These are phyloP conservation scores for Pythium folliculosum DNA, from an alignment of 352 stramenopile genomes.

Conservation along the genomic window DNA sequence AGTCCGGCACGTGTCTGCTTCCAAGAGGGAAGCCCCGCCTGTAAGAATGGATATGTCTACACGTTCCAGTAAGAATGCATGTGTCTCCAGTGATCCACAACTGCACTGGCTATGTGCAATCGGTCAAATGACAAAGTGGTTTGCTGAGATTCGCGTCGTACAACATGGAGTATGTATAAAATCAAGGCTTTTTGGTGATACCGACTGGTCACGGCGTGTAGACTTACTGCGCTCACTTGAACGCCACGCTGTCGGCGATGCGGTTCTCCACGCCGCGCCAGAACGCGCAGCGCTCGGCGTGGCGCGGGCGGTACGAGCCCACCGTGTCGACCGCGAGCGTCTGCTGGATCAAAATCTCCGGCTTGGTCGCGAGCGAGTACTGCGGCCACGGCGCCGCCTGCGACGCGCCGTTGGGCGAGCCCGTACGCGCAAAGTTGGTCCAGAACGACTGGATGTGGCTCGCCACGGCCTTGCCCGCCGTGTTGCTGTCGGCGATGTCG, in stretches of 20 bases:
- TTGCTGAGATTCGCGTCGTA: too few relatives aligned
- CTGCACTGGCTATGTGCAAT: too few relatives aligned
- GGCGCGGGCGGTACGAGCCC: background rate
- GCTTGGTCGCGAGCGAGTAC: slow-evolving; percentile 6
- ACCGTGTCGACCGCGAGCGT: background rate
- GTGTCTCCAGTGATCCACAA: too few relatives aligned
- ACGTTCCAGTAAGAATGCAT: too few relatives aligned
- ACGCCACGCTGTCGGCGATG: background rate
- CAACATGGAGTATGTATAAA: too few relatives aligned
- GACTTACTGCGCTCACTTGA: background rate
- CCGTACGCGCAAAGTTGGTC: slow-evolving; percentile 4
- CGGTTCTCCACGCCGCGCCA: slow-evolving; percentile 9
- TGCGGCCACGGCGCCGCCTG: background rate
- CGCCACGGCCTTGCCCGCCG: background rate
- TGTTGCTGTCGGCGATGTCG: background rate
- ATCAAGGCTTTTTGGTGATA: too few relatives aligned
- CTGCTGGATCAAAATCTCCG: slow-evolving; percentile 11
- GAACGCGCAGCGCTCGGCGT: slow-evolving; percentile 18
- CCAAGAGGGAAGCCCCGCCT: too few relatives aligned
- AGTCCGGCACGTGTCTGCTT: too few relatives aligned
- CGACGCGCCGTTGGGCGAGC: background rate
- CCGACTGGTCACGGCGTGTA: too few relatives aligned
- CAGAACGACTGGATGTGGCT: slow-evolving; percentile 5
- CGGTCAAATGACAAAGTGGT: too few relatives aligned
- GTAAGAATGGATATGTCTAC: too few relatives aligned